Evolutionary conservation across 2,329 filamentous ascomycete species (phyloP).

Genomic region (Purpureocillium lavendulum): DNA sequence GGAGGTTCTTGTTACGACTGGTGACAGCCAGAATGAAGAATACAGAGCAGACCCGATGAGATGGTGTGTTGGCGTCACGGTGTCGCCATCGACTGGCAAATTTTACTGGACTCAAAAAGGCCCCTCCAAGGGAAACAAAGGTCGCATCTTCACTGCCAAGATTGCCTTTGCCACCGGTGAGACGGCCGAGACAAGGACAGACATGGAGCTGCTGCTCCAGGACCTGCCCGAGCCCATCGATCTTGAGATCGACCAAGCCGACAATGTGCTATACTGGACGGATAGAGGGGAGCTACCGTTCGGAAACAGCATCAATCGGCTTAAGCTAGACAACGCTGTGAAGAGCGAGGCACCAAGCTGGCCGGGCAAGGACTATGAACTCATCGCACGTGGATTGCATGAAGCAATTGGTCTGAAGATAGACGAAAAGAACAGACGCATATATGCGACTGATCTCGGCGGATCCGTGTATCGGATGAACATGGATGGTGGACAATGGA

Average conservation of each 20-base stretch:
- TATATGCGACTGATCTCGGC: slow-evolving; percentile 31
- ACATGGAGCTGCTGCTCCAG: slow-evolving; percentile 33
- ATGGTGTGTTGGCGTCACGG: slow-evolving; percentile 49
- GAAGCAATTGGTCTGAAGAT: slow-evolving; percentile 38
- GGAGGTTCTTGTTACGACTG: slow-evolving; percentile 30
- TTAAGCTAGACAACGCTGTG: slow-evolving; percentile 2
- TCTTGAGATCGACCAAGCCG: slow-evolving; percentile 41
- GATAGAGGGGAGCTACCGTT: slow-evolving; percentile 48
- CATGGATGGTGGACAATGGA: slow-evolving; percentile 20
- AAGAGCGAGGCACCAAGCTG: not conserved
- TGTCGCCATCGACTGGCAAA: slow-evolving; percentile 31
- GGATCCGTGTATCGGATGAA: slow-evolving; percentile 27
- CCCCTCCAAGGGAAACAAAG: slow-evolving; percentile 36
- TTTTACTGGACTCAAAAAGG: slow-evolving; percentile 58
- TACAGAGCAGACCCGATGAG: slow-evolving; percentile 21
- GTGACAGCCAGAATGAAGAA: slow-evolving; percentile 13
- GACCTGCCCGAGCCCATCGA: slow-evolving; percentile 48
- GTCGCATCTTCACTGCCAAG: slow-evolving; percentile 43
- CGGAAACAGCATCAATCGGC: slow-evolving; percentile 44
- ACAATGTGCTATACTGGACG: slow-evolving; percentile 47
- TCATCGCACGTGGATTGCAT: slow-evolving; percentile 27
- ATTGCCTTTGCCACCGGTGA: slow-evolving; percentile 27
- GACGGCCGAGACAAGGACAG: slow-evolving; percentile 24
- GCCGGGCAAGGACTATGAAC: slow-evolving; percentile 14
- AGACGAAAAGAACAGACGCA: slow-evolving; percentile 21